Percentiles rank a stretch among this genome's conserved stretches.
Conservation (phyloP, 2,329 filamentous ascomycete species). For the Aureobasidium leucospermi region DNA sequence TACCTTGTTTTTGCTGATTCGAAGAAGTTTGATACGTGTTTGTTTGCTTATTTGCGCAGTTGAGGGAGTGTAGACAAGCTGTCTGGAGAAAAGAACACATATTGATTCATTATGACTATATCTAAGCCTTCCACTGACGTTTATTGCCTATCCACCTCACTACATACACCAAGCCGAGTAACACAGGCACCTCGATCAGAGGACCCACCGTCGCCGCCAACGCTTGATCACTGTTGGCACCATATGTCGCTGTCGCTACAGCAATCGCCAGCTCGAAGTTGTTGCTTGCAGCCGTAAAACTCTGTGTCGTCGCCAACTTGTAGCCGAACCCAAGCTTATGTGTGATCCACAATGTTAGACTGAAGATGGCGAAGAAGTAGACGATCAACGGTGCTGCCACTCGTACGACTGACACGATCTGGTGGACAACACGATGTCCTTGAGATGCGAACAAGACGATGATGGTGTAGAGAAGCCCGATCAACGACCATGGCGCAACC, state of each 20-base stretch:
- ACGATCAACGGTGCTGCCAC: constrained; percentile 75
- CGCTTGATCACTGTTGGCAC: constrained; percentile 69
- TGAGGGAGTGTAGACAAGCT: neutral
- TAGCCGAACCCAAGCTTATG: constrained; percentile 68
- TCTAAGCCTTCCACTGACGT: constrained; percentile 44
- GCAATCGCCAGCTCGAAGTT: constrained; percentile 92
- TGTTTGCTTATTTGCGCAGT: neutral
- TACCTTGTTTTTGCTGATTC: too few relatives aligned
- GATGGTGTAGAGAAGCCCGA: constrained; percentile 82
- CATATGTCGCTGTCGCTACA: constrained; percentile 75
- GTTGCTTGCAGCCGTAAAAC: constrained; percentile 84
- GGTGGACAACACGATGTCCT: constrained; percentile 66
- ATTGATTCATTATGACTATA: neutral
- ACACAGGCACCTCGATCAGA: constrained; percentile 76
- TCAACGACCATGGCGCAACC: constrained; percentile 65
- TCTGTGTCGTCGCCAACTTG: constrained; percentile 63
- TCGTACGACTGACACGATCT: constrained; percentile 74
- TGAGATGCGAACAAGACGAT: constrained; percentile 79
- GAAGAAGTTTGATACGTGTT: too few relatives aligned
- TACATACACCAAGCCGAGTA: constrained; percentile 70
- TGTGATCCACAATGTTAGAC: constrained; percentile 55
- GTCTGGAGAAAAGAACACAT: neutral
- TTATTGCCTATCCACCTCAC: constrained; percentile 52
- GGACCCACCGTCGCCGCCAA: constrained; percentile 78
- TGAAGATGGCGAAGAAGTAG: constrained; percentile 74